These are phyloP conservation scores for Circinella minor DNA, from an alignment of 371 early-diverging fungal species.

Conservation along the genomic window DNA sequence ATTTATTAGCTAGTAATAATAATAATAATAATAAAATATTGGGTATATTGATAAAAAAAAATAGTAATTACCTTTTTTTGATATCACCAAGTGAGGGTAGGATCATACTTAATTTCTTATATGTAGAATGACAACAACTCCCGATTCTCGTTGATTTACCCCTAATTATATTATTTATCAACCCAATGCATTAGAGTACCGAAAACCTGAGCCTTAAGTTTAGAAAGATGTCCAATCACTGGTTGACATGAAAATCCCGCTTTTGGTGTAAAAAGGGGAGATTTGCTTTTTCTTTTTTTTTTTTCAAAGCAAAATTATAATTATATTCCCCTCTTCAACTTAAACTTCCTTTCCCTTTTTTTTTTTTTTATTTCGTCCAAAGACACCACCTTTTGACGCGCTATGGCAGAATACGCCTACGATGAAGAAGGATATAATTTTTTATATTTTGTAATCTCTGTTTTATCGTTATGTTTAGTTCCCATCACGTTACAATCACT, in stretches of 20 bases:
- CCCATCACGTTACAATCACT: constrained; percentile 72
- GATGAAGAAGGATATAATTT: constrained; percentile 95
- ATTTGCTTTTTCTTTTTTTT: neutral
- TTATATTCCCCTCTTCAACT: neutral
- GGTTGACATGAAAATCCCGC: constrained; percentile 3
- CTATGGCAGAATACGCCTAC: constrained; percentile 80
- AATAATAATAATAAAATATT: too few species aligned
- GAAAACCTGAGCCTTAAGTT: too few species aligned
- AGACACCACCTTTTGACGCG: neutral
- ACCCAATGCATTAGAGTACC: too few species aligned
- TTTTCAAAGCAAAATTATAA: neutral
- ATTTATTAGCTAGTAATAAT: too few species aligned
- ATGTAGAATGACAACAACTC: too few species aligned
- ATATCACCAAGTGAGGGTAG: too few species aligned
- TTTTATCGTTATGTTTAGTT: constrained; percentile 79
- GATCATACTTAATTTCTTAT: too few species aligned
- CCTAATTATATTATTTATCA: too few species aligned
- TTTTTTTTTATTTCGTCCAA: neutral
- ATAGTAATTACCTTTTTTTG: too few species aligned
- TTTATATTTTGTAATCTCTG: constrained; percentile 88
- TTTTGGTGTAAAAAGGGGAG: neutral
- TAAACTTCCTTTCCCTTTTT: neutral
- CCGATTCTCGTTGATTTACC: too few species aligned
- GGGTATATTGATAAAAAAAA: too few species aligned
- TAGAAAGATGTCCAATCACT: neutral